phyloP scores from a whole-genome alignment of 495 filamentous ascomycete genomes.

The Tuber indicum region DNA sequence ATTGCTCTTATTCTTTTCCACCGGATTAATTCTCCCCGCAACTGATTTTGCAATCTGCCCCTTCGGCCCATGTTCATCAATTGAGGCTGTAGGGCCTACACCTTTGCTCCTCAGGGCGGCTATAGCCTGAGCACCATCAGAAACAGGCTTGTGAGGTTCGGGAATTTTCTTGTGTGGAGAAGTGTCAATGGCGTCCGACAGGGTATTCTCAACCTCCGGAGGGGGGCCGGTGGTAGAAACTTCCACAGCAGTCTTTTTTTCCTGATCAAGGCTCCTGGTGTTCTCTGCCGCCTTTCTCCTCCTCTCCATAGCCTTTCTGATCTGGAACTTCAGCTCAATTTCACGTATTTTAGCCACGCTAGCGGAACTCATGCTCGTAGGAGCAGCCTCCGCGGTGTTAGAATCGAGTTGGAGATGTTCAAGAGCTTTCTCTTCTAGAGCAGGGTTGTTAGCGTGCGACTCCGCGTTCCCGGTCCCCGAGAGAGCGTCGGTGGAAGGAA shows the following conservation, averaged over 20 bases:
- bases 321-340: not conserved
- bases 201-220: not conserved
- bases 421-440: not conserved
- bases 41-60: not conserved
- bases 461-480: too few relatives aligned
- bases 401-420: not conserved
- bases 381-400: not conserved
- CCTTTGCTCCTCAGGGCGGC: too few relatives aligned
- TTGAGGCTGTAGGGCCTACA: not conserved
- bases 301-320: not conserved
- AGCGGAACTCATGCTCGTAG: not conserved
- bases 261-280: not conserved
- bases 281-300: not conserved
- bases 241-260: not conserved
- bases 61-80: not conserved
- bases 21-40: not conserved
- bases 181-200: rapidly evolving
- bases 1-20: not conserved
- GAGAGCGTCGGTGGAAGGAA: too few relatives aligned
- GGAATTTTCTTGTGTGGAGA: too few relatives aligned
- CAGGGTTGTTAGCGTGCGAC: not conserved
- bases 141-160: too few relatives aligned
- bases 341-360: not conserved
- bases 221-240: too few relatives aligned
- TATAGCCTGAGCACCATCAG: not conserved